A percentile compares a stretch with the other conserved stretches of the same genome.
Evolutionary conservation across 2,329 filamentous ascomycete species (phyloP).

Genomic region (Monilinia fructigena): DNA sequence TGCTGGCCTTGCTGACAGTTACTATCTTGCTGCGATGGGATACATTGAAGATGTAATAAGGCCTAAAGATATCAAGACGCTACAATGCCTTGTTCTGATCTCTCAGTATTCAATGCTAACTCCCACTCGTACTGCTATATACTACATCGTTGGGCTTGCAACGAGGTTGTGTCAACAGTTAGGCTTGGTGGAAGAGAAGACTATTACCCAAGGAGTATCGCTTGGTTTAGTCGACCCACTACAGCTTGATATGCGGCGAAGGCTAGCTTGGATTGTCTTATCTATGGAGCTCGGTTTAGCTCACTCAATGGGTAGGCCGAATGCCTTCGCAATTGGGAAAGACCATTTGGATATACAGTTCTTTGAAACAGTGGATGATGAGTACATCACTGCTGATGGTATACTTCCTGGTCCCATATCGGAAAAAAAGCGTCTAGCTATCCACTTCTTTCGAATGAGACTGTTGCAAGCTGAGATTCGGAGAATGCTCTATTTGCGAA

Average conservation of each 20-base stretch:
- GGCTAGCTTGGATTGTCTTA: conserved; percentile 83
- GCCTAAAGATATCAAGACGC: conserved; percentile 83
- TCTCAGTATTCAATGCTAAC: conserved; percentile 90
- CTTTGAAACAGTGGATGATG: conserved; percentile 78
- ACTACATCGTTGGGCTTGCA: conserved; percentile 88
- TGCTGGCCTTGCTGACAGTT: conserved; percentile 91
- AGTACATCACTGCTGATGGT: conserved; percentile 75
- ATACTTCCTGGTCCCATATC: conserved; percentile 70
- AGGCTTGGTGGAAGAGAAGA: conserved; percentile 84
- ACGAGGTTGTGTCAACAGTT: conserved; percentile 86
- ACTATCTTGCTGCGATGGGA: conserved; percentile 86
- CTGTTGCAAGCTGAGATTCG: conserved; percentile 85
- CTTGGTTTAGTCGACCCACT: conserved; percentile 63
- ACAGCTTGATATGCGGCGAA: conserved; percentile 83
- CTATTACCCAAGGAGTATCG: conserved; percentile 63
- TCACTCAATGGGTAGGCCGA: conserved; percentile 83
- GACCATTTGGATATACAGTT: conserved; percentile 85
- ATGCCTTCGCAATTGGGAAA: conserved; percentile 75
- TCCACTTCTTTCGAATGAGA: conserved; percentile 93
- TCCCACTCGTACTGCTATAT: conserved; percentile 86
- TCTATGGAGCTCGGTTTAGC: conserved; percentile 88
- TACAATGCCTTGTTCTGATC: conserved; percentile 86
- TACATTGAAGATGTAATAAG: conserved; percentile 79
- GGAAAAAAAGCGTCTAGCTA: conserved; percentile 81
- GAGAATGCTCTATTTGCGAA: conserved; percentile 80